Evolutionary conservation across 129 eudicot species (phyloP).

Genomic region (Chrysanthemum makinoi): DNA sequence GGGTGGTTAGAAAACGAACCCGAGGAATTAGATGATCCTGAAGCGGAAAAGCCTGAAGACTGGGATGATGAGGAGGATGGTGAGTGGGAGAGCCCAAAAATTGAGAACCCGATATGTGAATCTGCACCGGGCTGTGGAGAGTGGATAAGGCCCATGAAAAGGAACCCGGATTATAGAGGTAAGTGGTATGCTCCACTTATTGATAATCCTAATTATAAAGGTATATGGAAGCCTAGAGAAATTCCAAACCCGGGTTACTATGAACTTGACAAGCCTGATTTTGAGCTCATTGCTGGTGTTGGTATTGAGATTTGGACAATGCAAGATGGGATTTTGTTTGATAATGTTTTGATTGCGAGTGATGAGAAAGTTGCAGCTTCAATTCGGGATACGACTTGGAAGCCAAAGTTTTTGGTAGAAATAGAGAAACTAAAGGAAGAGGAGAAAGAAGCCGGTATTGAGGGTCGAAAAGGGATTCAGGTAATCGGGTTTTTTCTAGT

Average conservation of each 20-base stretch:
- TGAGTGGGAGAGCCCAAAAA: constrained; percentile 94
- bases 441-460: constrained; percentile 54
- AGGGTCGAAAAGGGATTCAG: constrained; percentile 70
- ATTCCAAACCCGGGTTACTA: constrained; percentile 83
- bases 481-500: constrained; percentile 27
- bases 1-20: constrained; percentile 99
- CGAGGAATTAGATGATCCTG: constrained; percentile 89
- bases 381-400: constrained; percentile 68
- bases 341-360: constrained; percentile 71
- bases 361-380: constrained; percentile 72
- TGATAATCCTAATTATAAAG: constrained; percentile 90
- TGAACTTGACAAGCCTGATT: constrained; percentile 75
- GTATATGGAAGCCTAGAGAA: constrained; percentile 87
- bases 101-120: constrained; percentile 82
- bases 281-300: constrained; percentile 90
- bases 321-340: constrained; percentile 96
- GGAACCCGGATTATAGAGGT: constrained; percentile 92
- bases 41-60: constrained; percentile 84
- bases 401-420: constrained; percentile 78
- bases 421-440: constrained; percentile 80
- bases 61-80: constrained; percentile 99
- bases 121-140: constrained; percentile 91
- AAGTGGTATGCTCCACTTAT: constrained; percentile 88
- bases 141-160: constrained; percentile 85
- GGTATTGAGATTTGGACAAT: constrained; percentile 99